Conservation (phyloP, 2,329 filamentous ascomycete species). For the Fusarium albidum region DNA sequence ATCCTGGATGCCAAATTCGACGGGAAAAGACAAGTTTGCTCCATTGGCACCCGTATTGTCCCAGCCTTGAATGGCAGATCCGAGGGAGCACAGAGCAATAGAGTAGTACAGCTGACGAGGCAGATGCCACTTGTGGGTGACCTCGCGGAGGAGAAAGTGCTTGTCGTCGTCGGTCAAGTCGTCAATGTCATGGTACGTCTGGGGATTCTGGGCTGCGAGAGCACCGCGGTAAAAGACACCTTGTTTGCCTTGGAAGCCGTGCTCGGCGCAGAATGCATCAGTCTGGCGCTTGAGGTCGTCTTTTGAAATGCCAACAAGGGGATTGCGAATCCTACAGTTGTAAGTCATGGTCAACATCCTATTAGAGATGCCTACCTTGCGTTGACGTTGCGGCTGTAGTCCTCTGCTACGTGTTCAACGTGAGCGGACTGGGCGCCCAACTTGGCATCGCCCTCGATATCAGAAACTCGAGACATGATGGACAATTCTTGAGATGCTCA, state of each 20-base stretch:
- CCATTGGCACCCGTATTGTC: constrained; percentile 54
- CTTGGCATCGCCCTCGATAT: too few species aligned
- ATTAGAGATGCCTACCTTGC: too few species aligned
- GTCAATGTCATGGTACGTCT: constrained; percentile 26
- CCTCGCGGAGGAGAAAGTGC: constrained; percentile 33
- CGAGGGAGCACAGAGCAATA: constrained; percentile 42
- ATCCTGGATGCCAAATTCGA: constrained; percentile 46
- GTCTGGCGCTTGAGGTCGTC: constrained; percentile 34
- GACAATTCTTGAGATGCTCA: too few species aligned
- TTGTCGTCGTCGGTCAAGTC: constrained; percentile 40
- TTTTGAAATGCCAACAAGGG: constrained; percentile 36
- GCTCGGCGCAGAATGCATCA: constrained; percentile 38
- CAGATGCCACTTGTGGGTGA: constrained; percentile 42
- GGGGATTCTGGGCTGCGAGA: constrained; percentile 40
- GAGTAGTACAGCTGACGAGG: constrained; percentile 39
- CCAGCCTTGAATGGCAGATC: constrained; percentile 51
- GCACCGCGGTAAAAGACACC: constrained; percentile 41
- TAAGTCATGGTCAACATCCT: not conserved
- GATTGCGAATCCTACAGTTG: constrained; percentile 37
- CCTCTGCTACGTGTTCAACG: too few species aligned
- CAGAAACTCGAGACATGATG: too few species aligned
- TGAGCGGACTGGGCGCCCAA: too few species aligned
- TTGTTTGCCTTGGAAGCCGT: constrained; percentile 38
- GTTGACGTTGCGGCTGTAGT: too few species aligned
- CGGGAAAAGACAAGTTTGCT: constrained; percentile 50